Evolutionary conservation across 257 asterid genomes (phyloP).

Genomic region (Solanum pennellii): DNA sequence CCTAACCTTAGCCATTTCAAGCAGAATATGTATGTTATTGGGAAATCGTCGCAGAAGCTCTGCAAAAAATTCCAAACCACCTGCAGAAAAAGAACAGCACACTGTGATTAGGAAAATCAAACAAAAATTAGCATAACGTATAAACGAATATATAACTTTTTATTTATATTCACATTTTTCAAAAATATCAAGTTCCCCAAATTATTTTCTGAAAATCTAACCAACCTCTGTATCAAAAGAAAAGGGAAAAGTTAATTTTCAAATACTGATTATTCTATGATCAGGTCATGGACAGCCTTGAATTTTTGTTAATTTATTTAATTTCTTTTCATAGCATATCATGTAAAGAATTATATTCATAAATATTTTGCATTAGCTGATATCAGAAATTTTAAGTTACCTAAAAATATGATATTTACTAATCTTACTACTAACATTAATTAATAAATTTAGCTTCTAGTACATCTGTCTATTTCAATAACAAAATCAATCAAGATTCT

Average conservation of each 20-base stretch:
- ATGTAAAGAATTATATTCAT: neutral
- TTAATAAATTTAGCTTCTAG: neutral
- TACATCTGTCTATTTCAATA: neutral
- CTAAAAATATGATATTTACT: neutral
- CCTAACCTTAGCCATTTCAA: slow-evolving; percentile 97
- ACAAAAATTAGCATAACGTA: neutral
- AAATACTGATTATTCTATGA: neutral
- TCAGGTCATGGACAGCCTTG: neutral
- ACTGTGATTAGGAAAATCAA: neutral
- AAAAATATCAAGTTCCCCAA: neutral
- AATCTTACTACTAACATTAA: neutral
- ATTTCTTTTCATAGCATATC: neutral
- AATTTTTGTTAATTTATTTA: neutral
- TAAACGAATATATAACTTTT: neutral
- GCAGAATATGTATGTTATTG: slow-evolving; percentile 68
- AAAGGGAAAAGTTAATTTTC: neutral
- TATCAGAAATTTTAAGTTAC: neutral
- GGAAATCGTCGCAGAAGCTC: slow-evolving; percentile 97
- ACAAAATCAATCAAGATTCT: neutral
- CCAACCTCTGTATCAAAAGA: neutral
- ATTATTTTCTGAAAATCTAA: neutral
- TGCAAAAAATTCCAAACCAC: slow-evolving; percentile 77
- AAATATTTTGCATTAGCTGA: neutral
- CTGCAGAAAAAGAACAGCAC: slow-evolving; percentile 24
- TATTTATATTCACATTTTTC: neutral